Percentiles rank a stretch among this genome's conserved stretches.
phyloP scores from a whole-genome alignment of 495 filamentous ascomycete species.

The Penicillium diatomitis region DNA sequence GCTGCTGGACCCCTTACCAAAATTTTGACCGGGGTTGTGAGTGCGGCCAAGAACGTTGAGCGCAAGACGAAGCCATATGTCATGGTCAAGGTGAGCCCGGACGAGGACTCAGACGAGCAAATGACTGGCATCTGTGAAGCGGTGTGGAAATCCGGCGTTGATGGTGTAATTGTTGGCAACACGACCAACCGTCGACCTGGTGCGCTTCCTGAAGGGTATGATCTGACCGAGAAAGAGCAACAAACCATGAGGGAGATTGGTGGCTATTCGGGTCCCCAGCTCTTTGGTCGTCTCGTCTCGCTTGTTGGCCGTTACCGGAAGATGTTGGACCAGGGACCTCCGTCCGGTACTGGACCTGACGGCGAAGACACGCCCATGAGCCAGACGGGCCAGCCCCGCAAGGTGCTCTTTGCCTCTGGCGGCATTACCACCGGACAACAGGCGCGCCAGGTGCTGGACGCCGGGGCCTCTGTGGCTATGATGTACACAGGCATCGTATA shows the following conservation, averaged over 20 bases:
- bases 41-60: constrained; percentile 55
- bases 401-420: constrained; percentile 86
- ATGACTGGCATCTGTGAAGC: constrained; percentile 82
- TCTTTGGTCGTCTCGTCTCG: constrained; percentile 66
- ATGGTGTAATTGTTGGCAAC: constrained; percentile 96
- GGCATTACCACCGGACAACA: constrained; percentile 81
- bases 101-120: constrained; percentile 77
- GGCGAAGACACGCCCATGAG: constrained; percentile 7
- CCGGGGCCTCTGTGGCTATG: constrained; percentile 82
- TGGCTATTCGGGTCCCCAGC: constrained; percentile 81
- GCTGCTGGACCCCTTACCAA: constrained; percentile 67
- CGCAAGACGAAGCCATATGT: constrained; percentile 69
- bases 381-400: constrained; percentile 35
- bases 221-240: constrained; percentile 57
- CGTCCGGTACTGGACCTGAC: constrained; percentile 6
- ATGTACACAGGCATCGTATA: constrained; percentile 78
- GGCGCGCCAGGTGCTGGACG: constrained; percentile 67
- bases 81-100: constrained; percentile 96
- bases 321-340: constrained; percentile 49
- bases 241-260: constrained; percentile 63
- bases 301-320: constrained; percentile 72
- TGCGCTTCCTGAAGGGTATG: constrained; percentile 53
- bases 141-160: constrained; percentile 73
- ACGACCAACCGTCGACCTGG: constrained; percentile 77
- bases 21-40: constrained; percentile 74